These are phyloP conservation scores for Colletotrichum australisinense DNA, from an alignment of 2,329 filamentous ascomycete genomes.

Conservation along the genomic window DNA sequence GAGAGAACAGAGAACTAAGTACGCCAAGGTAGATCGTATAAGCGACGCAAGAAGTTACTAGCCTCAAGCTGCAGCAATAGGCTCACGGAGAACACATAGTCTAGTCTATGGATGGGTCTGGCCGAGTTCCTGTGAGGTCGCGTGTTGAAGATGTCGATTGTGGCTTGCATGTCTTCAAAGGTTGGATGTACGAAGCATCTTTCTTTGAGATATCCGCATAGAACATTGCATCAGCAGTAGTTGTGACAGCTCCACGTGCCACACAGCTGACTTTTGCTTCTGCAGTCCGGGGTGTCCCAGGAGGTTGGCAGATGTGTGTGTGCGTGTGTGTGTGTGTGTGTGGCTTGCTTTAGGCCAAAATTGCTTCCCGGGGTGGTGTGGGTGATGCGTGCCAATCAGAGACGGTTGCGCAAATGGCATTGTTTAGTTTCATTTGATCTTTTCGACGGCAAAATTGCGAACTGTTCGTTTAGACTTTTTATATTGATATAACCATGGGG, in stretches of 20 bases:
- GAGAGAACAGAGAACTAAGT: background rate
- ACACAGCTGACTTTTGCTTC: background rate
- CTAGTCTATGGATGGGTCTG: background rate
- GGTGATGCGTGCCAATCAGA: conserved; percentile 9
- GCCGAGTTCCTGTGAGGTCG: background rate
- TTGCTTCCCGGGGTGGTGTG: background rate
- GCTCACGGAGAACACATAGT: background rate
- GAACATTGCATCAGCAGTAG: no score
- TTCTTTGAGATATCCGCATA: background rate
- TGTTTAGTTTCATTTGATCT: background rate
- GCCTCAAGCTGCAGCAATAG: background rate
- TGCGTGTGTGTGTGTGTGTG: background rate
- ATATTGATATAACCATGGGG: background rate
- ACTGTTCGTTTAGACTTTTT: background rate
- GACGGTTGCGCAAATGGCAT: background rate
- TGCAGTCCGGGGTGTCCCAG: background rate
- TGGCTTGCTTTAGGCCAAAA: background rate
- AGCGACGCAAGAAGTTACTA: background rate
- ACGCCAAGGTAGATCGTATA: background rate
- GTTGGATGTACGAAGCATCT: background rate
- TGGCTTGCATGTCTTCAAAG: background rate
- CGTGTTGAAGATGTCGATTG: background rate
- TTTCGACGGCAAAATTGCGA: background rate
- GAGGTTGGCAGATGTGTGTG: background rate
- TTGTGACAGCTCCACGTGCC: background rate